Evolutionary conservation across 2,329 filamentous ascomycete species (phyloP), one percentile per base, ranked within the genome.

Genomic region (Monilinia aucupariae): DNA sequence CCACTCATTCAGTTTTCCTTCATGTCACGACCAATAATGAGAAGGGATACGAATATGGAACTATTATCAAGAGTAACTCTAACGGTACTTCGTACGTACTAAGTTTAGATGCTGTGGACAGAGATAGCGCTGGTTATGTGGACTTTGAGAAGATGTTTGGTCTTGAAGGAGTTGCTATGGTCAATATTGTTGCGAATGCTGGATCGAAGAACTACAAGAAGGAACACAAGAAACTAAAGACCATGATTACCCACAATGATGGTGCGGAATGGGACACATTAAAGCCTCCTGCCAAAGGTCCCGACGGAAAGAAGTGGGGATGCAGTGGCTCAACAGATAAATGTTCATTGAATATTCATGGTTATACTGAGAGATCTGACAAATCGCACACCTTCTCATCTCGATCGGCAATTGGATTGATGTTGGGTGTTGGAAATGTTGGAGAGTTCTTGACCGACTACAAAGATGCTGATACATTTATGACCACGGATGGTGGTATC

Each of bases 141-240:
- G 94, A 99, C 74, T 99, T 96, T 75, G 94, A 99, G 75, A 97
- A 96, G 78, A 91, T 97, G 80, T 84, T 90, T 54, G 92, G 92
- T 3, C 80, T 99, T 17, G 93, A 99, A 75, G 94, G 94, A 50
- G 91, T 99, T 58, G 86, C 87, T 20, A 76, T 99, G 67, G 90
- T 92, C 72, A 99, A 99, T 71, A 79, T 90, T 9, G 91, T 99
- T 22, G 80, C 83, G 54, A 97, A 97, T 71, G 77, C 81, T 32
- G 80, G 88, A 41, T 80, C 84, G 15, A 78, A 72, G 64, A 68
- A 73, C 59, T 72, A 84, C 59, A 79, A 81, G 51, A 86, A 86
- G 22, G 80, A 82, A 27, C 79, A 81, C 49, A 99, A 99, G 81
- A 87, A 86, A 73, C 81, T 97, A 56, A 91, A 91, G 75, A 94